Percentiles rank a stretch among this genome's conserved stretches.
These are phyloP conservation scores for Fraxinus americana DNA, from an alignment of 257 asterid genomes.

Conservation along the genomic window DNA sequence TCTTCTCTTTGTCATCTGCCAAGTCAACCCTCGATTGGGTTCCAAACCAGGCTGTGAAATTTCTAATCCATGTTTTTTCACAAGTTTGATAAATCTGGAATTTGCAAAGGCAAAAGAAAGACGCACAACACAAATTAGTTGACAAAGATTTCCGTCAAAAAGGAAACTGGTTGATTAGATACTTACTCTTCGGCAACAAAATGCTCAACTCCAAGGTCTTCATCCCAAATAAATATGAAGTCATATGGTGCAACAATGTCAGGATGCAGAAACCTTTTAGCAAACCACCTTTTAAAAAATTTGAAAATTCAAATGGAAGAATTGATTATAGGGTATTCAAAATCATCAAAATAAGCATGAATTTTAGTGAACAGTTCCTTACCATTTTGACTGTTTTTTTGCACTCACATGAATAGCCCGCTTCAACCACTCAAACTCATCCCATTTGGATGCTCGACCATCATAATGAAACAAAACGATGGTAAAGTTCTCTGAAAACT, in stretches of 20 bases:
- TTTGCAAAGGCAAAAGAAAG: neutral
- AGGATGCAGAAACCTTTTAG: conserved; percentile 92
- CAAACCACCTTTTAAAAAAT: conserved; percentile 69
- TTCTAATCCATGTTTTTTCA: conserved; percentile 73
- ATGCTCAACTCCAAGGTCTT: conserved; percentile 85
- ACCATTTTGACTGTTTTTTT: conserved; percentile 75
- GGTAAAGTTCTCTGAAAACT: conserved; percentile 70
- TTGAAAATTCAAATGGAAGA: neutral
- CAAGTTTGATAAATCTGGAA: conserved; percentile 69
- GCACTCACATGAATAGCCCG: conserved; percentile 68
- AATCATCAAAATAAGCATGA: neutral
- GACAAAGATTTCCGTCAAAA: neutral
- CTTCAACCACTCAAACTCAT: conserved; percentile 73
- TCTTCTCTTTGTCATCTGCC: conserved; percentile 80
- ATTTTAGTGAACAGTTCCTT: conserved; percentile 4
- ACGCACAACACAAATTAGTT: neutral
- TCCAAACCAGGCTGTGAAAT: conserved; percentile 85
- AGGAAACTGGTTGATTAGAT: neutral
- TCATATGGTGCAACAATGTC: conserved; percentile 78
- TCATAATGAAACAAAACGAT: conserved; percentile 70
- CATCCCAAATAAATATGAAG: conserved; percentile 85
- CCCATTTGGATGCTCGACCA: conserved; percentile 73
- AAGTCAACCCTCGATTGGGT: conserved; percentile 43
- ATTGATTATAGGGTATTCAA: neutral
- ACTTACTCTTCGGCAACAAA: conserved; percentile 80